These are phyloP conservation scores for Trichoderma gamsii DNA, from an alignment of 495 filamentous ascomycete species.

Conservation along the genomic window DNA sequence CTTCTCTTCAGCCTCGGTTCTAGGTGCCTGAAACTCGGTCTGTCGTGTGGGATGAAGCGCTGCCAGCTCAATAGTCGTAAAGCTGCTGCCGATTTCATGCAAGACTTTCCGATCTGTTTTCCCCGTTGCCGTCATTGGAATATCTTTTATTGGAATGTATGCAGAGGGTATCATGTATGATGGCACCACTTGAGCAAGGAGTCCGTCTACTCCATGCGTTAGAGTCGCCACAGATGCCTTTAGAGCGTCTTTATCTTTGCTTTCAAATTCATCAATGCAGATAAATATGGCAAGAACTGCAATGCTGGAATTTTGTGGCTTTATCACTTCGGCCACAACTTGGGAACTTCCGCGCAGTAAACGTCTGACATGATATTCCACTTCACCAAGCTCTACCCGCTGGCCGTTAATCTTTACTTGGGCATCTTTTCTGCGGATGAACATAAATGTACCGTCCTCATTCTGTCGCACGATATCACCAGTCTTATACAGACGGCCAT, in stretches of 20 bases:
- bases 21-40: not conserved
- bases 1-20: not conserved
- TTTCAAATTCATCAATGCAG: not conserved
- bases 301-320: not conserved
- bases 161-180: too few species aligned
- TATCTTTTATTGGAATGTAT: too few species aligned
- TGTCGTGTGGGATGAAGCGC: not conserved
- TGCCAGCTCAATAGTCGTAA: too few species aligned
- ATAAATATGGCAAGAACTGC: not conserved
- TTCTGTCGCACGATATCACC: constrained; percentile 58
- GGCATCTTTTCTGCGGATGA: constrained; percentile 55
- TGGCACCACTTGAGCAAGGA: too few species aligned
- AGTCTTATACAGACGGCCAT: constrained; percentile 57
- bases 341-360: constrained; percentile 24
- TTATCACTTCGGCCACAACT: not conserved
- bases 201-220: too few species aligned
- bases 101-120: too few species aligned
- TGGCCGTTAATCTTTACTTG: constrained; percentile 63
- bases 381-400: constrained; percentile 58
- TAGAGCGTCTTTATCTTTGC: not conserved
- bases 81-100: too few species aligned
- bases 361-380: constrained; percentile 50
- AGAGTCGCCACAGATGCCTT: too few species aligned
- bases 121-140: too few species aligned
- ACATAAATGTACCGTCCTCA: constrained; percentile 45